Evolutionary conservation across 345 rosid species (phyloP).

Genomic region (Cochlearia excelsa): DNA sequence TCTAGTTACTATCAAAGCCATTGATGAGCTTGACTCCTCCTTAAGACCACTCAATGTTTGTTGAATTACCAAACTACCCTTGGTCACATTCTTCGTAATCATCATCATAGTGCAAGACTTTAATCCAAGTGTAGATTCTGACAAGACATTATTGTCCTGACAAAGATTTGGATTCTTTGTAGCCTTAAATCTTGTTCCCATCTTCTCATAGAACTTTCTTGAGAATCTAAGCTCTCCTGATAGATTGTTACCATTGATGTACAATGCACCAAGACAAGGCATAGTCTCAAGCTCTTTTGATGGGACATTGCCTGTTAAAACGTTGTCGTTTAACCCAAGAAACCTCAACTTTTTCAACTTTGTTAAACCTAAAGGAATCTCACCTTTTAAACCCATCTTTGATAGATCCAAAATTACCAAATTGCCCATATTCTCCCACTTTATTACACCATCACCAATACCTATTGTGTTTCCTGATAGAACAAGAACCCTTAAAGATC

Average conservation of each 20-base stretch:
- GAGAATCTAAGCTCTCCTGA: conserved; percentile 72
- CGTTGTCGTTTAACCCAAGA: conserved; percentile 73
- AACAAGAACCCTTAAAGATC: conserved; percentile 57
- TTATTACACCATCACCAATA: conserved; percentile 42
- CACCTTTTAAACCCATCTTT: conserved; percentile 52
- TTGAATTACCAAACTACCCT: conserved; percentile 29
- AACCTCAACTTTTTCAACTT: conserved; percentile 64
- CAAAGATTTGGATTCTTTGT: conserved; percentile 81
- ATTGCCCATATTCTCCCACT: conserved; percentile 55
- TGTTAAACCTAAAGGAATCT: conserved; percentile 55
- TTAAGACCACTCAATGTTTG: conserved; percentile 21
- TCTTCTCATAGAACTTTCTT: conserved; percentile 48
- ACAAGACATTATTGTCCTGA: conserved; percentile 24
- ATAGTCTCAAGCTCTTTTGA: conserved; percentile 48
- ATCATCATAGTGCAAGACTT: conserved; percentile 24
- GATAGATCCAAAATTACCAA: conserved; percentile 65
- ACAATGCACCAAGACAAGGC: conserved; percentile 58
- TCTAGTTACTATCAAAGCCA: conserved; percentile 28
- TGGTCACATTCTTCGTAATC: too few relatives aligned
- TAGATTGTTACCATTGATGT: conserved; percentile 78
- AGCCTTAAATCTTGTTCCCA: conserved; percentile 82
- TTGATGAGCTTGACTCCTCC: conserved; percentile 33
- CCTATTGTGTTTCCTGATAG: conserved; percentile 65
- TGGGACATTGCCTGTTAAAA: conserved; percentile 54
- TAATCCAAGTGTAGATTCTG: conserved; percentile 27